A percentile compares a stretch with the other conserved stretches of the same genome.
phyloP scores from a whole-genome alignment of 225 moss, liverwort and hornwort species.

The Anthoceros angustus region DNA sequence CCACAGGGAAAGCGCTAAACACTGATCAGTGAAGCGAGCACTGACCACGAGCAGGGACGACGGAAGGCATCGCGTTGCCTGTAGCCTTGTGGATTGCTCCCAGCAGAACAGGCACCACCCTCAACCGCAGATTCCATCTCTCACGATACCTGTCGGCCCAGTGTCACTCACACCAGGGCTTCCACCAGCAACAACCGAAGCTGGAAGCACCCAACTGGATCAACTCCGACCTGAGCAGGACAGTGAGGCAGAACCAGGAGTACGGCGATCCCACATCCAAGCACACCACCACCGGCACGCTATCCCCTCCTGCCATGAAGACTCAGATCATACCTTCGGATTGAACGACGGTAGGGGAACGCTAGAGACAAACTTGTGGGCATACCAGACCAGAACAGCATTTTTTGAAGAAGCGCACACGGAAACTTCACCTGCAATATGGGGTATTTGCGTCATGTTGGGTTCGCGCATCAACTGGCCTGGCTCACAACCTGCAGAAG shows the following conservation, averaged over 20 bases:
- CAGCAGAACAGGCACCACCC: slow-evolving; percentile 40
- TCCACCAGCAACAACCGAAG: background rate
- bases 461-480: too few species aligned
- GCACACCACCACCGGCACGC: slow-evolving; percentile 21
- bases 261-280: slow-evolving; percentile 46
- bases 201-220: background rate
- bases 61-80: slow-evolving; percentile 36
- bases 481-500: too few species aligned
- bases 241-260: slow-evolving; percentile 33
- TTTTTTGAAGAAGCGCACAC: too few species aligned
- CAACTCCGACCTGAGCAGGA: slow-evolving; percentile 36
- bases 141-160: slow-evolving; percentile 33
- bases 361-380: too few species aligned
- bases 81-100: slow-evolving; percentile 44
- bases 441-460: too few species aligned
- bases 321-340: too few species aligned
- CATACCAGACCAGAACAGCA: too few species aligned
- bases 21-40: background rate
- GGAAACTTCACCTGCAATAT: too few species aligned
- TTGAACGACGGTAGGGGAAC: too few species aligned
- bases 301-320: background rate
- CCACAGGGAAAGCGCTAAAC: background rate
- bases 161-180: background rate
- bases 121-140: slow-evolving; percentile 47
- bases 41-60: slow-evolving; percentile 36